Evolutionary conservation across 768 basidiomycete genomes (phyloP), one percentile per base, ranked within the genome.

Genomic region (Mycena galericulata): DNA sequence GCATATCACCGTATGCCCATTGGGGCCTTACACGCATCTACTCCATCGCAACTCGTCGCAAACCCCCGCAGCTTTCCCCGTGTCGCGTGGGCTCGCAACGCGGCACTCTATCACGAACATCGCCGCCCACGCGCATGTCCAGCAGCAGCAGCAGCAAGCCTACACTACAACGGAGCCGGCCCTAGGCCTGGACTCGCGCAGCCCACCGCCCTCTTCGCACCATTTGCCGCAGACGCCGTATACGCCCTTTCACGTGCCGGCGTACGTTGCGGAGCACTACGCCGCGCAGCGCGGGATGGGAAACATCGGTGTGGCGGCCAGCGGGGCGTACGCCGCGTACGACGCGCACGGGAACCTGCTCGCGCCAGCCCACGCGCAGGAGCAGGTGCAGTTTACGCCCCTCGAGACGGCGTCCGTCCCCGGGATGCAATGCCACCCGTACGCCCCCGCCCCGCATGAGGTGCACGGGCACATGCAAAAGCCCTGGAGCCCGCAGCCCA

Each of bases 81-180:
- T 64, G 9, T 53, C 62, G 22, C 56, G 65, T 14, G 46, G 41
- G 18, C 62, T 63, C 22, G 22, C 62, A 2, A 50, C 62, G 12
- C 62, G 62, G 24, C 62, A 63, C 62, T 63, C 62, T 2, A 45
- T 45, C 29, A 43, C 24, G n/a, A n/a, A n/a, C n/a, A n/a, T n/a
- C n/a, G n/a, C n/a, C n/a, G n/a, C n/a, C n/a, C n/a, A n/a, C n/a
- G 24, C 27, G 30, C 24, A 46, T 59, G 17, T 29, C 41, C 50
- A 29, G 4, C 27, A 51, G 27, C 50, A 30, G 27, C 50, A 51
- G 29, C 32, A 38, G 17, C 20, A 46, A 15, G 26, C 57, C 22
- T 20, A n/a, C n/a, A n/a, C n/a, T n/a, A n/a, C n/a, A n/a, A n/a
- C 45, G 27, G 34, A 32, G 15, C 3, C 27, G 18, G 14, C 18